Conservation (phyloP, 768 basidiomycete genomes). For the Boletus rubescentipes region DNA sequence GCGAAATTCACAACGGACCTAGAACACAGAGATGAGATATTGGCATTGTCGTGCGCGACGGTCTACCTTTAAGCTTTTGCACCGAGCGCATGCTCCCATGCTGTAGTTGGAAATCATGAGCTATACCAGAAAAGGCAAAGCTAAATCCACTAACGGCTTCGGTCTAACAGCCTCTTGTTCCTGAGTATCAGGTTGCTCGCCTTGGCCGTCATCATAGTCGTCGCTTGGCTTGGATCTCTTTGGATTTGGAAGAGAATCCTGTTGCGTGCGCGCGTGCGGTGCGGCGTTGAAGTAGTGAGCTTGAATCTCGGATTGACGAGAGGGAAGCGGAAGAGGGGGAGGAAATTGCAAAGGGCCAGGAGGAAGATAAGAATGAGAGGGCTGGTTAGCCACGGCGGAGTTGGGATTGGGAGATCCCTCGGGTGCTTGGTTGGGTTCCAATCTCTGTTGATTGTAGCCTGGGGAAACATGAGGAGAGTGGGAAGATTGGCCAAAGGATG, state of each 20-base stretch:
- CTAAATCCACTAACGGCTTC: slow-evolving; percentile 20
- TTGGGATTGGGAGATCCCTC: slow-evolving; percentile 12
- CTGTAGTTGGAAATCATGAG: slow-evolving; percentile 24
- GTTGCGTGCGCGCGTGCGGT: not conserved
- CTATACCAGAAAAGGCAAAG: not conserved
- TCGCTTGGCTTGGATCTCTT: slow-evolving; percentile 26
- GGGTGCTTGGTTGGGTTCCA: slow-evolving; percentile 16
- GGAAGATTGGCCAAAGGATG: slow-evolving; percentile 14
- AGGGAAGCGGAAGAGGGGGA: slow-evolving; percentile 26
- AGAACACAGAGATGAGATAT: slow-evolving; percentile 21
- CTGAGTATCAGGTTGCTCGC: slow-evolving; percentile 20
- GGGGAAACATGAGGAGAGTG: slow-evolving; percentile 10
- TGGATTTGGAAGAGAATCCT: not conserved
- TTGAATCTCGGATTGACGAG: slow-evolving; percentile 31
- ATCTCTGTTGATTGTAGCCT: slow-evolving; percentile 12
- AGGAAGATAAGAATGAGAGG: slow-evolving; percentile 18
- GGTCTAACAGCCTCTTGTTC: slow-evolving; percentile 22
- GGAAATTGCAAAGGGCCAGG: slow-evolving; percentile 33
- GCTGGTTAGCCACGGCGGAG: not conserved
- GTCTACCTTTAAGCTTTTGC: slow-evolving; percentile 55
- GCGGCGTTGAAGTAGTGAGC: slow-evolving; percentile 23
- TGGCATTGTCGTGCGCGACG: not conserved
- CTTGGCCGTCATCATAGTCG: slow-evolving; percentile 15
- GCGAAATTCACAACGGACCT: slow-evolving; percentile 78
- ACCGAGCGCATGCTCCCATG: slow-evolving; percentile 66